Percentiles rank a stretch among this genome's conserved stretches.
Conservation (phyloP, 2,329 filamentous ascomycete species). For the Fusarium xyrophilum region DNA sequence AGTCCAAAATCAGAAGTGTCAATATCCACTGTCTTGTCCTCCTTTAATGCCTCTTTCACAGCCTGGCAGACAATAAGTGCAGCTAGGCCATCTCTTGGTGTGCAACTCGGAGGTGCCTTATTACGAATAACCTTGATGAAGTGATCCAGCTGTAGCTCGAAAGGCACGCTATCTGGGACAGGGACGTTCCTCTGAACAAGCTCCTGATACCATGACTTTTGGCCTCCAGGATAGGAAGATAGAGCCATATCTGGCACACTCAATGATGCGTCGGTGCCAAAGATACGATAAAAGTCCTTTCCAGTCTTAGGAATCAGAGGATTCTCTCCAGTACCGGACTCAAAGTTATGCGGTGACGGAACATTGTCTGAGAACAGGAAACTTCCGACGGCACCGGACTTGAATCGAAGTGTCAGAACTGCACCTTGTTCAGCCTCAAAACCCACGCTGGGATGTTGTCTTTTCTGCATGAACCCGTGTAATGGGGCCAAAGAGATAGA, state of each 20-base stretch:
- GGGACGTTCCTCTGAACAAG: slow-evolving; percentile 43
- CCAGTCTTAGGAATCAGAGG: slow-evolving; percentile 54
- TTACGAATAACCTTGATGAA: slow-evolving; percentile 57
- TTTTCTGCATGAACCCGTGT: slow-evolving; percentile 58
- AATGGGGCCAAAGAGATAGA: slow-evolving; percentile 64
- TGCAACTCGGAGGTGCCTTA: slow-evolving; percentile 54
- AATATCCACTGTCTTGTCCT: slow-evolving; percentile 39
- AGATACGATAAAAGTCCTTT: slow-evolving; percentile 60
- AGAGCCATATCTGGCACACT: slow-evolving; percentile 61
- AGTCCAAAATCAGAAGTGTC: slow-evolving; percentile 13
- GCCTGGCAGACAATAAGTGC: slow-evolving; percentile 62
- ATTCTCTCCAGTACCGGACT: slow-evolving; percentile 65
- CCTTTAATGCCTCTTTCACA: slow-evolving; percentile 53
- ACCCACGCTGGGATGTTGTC: slow-evolving; percentile 51
- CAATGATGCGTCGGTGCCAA: slow-evolving; percentile 58
- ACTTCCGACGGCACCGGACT: slow-evolving; percentile 61
- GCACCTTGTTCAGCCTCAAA: slow-evolving; percentile 63
- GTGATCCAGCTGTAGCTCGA: slow-evolving; percentile 60
- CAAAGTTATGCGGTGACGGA: slow-evolving; percentile 61
- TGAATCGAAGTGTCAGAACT: slow-evolving; percentile 60
- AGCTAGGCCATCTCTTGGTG: slow-evolving; percentile 56
- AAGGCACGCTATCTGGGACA: slow-evolving; percentile 48
- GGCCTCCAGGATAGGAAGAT: slow-evolving; percentile 52
- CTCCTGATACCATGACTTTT: slow-evolving; percentile 52
- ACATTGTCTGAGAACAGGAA: slow-evolving; percentile 62